Percentiles rank a stretch among this genome's conserved stretches.
These are phyloP conservation scores for Fagopyrum homotropicum DNA, from an alignment of 148 eudicot genomes.

Conservation along the genomic window DNA sequence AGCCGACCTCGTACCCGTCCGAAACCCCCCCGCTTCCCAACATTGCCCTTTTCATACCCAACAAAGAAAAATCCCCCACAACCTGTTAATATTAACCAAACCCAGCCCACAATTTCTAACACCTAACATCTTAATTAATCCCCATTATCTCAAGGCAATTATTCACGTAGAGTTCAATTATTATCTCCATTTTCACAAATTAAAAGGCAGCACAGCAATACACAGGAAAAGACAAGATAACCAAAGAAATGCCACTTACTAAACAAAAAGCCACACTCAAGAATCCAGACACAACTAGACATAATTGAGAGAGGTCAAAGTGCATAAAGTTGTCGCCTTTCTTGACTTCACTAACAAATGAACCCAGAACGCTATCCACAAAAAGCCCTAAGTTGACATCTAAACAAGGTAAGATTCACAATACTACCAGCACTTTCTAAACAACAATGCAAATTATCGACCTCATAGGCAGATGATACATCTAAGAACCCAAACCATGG, in stretches of 20 bases:
- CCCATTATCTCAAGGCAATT: constrained; percentile 16
- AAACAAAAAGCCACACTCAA: not conserved
- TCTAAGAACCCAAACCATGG: not conserved
- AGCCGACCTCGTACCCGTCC: constrained; percentile 96
- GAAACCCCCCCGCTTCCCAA: constrained; percentile 97
- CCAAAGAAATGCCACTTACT: not conserved
- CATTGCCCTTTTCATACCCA: constrained; percentile 87
- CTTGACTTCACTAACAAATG: not conserved
- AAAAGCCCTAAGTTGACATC: not conserved
- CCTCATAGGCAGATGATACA: not conserved
- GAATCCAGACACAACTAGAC: not conserved
- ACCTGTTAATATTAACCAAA: constrained; percentile 83
- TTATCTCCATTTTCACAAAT: not conserved
- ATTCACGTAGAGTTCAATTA: not conserved
- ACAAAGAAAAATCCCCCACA: constrained; percentile 68
- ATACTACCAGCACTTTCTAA: not conserved
- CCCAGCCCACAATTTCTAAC: constrained; percentile 57
- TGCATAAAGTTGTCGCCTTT: not conserved
- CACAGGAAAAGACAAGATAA: not conserved
- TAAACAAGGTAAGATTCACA: no score
- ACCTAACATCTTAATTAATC: constrained; percentile 13
- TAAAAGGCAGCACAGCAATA: not conserved
- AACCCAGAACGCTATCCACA: not conserved
- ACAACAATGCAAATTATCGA: not conserved
- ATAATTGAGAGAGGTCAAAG: not conserved